Evolutionary conservation across 1,284 basidiomycete species (phyloP), one percentile per base, ranked within the genome.

Genomic region (Rhodotorula mucilaginosa): DNA sequence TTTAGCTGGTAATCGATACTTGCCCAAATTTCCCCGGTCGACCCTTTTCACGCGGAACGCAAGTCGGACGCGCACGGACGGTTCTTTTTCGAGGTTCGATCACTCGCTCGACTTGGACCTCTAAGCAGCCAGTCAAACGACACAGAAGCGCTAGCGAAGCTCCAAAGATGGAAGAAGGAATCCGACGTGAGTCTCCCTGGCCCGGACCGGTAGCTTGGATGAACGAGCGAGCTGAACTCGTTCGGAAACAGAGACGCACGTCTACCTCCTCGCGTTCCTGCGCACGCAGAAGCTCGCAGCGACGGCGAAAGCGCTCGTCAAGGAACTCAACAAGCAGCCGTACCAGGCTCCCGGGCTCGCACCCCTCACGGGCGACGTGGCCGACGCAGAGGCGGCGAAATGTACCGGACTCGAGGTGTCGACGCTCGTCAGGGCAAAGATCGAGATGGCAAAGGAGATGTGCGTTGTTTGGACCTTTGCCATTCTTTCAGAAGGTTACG

Each of bases 181-280:
- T 56, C 26, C 23, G 54, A 18, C 54, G 54, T 56, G 58, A 59
- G 34, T 23, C 52, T 54, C 52, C n/a, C 5, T 54, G n/a, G n/a
- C 52, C 52, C n/a, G 21, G 52, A n/a, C n/a, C 13, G n/a, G 4
- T 8, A 21, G 23, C 52, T 26, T 34, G 21, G 13, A 4, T 8
- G 21, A 3, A 19, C 16, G 34, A 44, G 58, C 16, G 34, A 44
- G 58, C 39, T 34, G 19, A 23, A 15, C 39, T 34, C 21, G 1
- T 34, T 46, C 10, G 44, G 23, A 13, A 2, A 44, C 64, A 90
- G 90, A 84, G 47, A 89, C 88, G 18, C 91, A 90, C 83, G 84
- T 86, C 74, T 81, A 90, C 68, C 86, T 91, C 68, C 86, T 90
- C 78, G 82, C 86, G n/a, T 92, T 92, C 81, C 83, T 92, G 52